Base-by-base conservation (phyloP, 1,139 yeast species). In the Candida anutae region DNA sequence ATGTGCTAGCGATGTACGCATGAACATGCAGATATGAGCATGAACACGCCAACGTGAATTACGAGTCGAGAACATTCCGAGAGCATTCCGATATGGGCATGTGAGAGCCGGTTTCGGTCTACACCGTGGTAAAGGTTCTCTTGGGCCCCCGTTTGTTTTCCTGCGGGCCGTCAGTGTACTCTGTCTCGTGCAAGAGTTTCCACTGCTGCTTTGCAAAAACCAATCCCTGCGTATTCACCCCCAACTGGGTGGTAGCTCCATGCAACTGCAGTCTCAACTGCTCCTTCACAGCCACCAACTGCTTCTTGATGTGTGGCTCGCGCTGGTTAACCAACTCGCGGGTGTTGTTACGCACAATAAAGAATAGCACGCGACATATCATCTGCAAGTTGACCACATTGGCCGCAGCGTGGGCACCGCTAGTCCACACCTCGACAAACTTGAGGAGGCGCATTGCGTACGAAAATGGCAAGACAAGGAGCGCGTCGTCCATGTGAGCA, bases 401-500 rank as follows among this genome's bases (percentile, higher is more conserved):
- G 34, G 60, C 55, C 24, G 62, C 46, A 26, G 74, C 49, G 32
- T 62, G 53, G 16, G 55, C 56, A 25, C 67, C 57, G 32, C 59
- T 57, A 22, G 94, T 75, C 87, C 95, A 87, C 22, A 74, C 63
- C 40, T 78, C 80, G 36, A 88, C 72, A 43, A 87, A 82, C 42
- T 66, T 67, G 38, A 90, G 65, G 30, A 90, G 63, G 38, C 74
- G 73, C 35, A 78, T 55, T 3, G 88, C 78, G 51, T 80, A 82
- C 10, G 94, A 85, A 46, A 90, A 88, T 20, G 98, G 96, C 31
- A 90, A 62, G 1, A 93, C 94, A 28, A 90, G 59, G 32, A 90
- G 64, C 1, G 97, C 95, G 55, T 90, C 98, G 45, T 88, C 96
- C 25, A 90, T 58, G 46, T 90, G 95, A 0, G 94, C 71, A 1